A percentile compares a stretch with the other conserved stretches of the same genome.
phyloP scores from a whole-genome alignment of 2,329 filamentous ascomycete species.

The Corinectria fuckeliana region DNA sequence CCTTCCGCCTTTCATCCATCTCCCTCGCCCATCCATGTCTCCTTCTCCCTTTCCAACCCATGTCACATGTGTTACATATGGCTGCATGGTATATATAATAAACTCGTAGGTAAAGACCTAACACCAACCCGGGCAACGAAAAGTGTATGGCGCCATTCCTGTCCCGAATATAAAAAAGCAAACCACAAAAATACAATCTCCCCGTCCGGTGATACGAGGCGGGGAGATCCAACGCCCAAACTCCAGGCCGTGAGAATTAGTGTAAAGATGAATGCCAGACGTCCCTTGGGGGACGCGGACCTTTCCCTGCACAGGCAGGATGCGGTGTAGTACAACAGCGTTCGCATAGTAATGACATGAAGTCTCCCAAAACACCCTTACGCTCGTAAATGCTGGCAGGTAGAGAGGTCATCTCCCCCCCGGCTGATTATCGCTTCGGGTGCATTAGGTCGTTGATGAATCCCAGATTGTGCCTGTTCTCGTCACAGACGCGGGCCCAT shows the following conservation, averaged over 20 bases:
- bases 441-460: slow-evolving; percentile 52
- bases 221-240: slow-evolving; percentile 24
- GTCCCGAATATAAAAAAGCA: background rate
- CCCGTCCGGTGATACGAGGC: background rate
- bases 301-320: slow-evolving; percentile 9
- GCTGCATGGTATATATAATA: slow-evolving; percentile 8
- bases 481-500: slow-evolving; percentile 59
- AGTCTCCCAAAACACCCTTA: slow-evolving; percentile 10
- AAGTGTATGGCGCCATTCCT: background rate
- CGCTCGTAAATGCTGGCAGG: slow-evolving; percentile 19
- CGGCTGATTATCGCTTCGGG: slow-evolving; percentile 21
- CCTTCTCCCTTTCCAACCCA: slow-evolving; percentile 18
- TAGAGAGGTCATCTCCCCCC: slow-evolving; percentile 9
- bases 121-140: background rate
- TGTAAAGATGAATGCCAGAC: slow-evolving; percentile 22
- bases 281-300: slow-evolving; percentile 4
- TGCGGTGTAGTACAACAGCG: slow-evolving; percentile 1
- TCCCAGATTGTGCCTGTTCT: slow-evolving; percentile 50
- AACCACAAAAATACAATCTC: background rate
- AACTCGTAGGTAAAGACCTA: slow-evolving; percentile 2
- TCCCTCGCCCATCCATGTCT: slow-evolving; percentile 14
- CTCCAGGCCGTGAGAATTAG: slow-evolving; percentile 37
- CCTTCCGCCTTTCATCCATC: slow-evolving; percentile 19
- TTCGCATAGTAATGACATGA: slow-evolving; percentile 7
- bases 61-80: slow-evolving; percentile 22